Percentiles rank a stretch among this genome's conserved stretches.
Conservation (phyloP, 179 eudicot genomes). For the Pouteria campechiana region DNA sequence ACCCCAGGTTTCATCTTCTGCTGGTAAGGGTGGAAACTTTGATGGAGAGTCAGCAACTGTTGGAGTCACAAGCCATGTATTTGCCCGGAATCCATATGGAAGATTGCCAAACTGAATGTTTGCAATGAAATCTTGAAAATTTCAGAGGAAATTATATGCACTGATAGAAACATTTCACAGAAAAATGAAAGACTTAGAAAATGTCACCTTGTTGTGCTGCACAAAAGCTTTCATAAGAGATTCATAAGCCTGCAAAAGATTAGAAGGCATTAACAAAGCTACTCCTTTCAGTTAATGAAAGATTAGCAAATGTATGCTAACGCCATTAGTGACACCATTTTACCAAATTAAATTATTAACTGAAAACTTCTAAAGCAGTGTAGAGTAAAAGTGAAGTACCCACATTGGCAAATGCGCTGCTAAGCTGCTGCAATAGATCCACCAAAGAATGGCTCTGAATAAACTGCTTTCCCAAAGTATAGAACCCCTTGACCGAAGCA, state of each 20-base stretch:
- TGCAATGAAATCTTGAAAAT: too few species aligned
- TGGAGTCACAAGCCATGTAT: slow-evolving; percentile 90
- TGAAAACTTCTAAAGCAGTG: too few species aligned
- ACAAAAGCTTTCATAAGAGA: slow-evolving; percentile 80
- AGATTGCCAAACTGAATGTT: slow-evolving; percentile 99
- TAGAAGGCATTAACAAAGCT: too few species aligned
- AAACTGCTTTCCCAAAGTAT: slow-evolving; percentile 68
- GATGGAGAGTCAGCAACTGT: slow-evolving; percentile 55
- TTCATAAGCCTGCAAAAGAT: slow-evolving; percentile 73
- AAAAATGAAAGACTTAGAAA: not conserved
- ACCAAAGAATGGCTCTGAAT: slow-evolving; percentile 75
- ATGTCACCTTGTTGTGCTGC: slow-evolving; percentile 84
- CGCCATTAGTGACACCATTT: too few species aligned
- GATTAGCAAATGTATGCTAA: too few species aligned
- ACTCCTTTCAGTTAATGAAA: too few species aligned
- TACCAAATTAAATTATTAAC: too few species aligned
- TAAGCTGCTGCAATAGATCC: slow-evolving; percentile 95
- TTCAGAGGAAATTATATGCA: too few species aligned
- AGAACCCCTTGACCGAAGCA: slow-evolving; percentile 83
- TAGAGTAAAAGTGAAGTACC: slow-evolving; percentile 8
- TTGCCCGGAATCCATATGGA: slow-evolving; percentile 92
- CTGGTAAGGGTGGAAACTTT: slow-evolving; percentile 48
- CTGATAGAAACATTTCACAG: not conserved
- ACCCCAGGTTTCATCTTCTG: slow-evolving; percentile 89
- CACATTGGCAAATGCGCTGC: slow-evolving; percentile 95